These are phyloP conservation scores for Barbarea vulgaris DNA, from an alignment of 345 rosid genomes.

Conservation along the genomic window DNA sequence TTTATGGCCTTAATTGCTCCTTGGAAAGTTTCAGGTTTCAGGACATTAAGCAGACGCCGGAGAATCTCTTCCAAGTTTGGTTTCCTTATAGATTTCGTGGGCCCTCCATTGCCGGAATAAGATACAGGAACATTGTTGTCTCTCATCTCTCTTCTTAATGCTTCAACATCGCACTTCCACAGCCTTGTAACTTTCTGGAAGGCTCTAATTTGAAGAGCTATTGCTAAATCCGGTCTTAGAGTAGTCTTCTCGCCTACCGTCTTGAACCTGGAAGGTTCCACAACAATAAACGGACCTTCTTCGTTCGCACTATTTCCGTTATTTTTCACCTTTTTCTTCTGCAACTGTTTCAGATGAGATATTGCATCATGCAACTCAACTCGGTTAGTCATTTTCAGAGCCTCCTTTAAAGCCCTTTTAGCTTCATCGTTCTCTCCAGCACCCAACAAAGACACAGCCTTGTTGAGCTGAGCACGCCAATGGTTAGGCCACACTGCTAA, in stretches of 20 bases:
- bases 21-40: constrained; percentile 91
- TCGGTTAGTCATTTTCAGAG: constrained; percentile 90
- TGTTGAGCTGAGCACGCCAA: constrained; percentile 97
- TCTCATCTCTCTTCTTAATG: constrained; percentile 76
- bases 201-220: constrained; percentile 75
- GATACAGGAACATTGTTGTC: constrained; percentile 77
- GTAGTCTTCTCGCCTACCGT: constrained; percentile 69
- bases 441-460: constrained; percentile 87
- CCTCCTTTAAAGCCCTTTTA: constrained; percentile 85
- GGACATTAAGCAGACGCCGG: constrained; percentile 60
- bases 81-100: constrained; percentile 84
- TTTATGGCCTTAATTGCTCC: constrained; percentile 93
- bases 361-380: constrained; percentile 90
- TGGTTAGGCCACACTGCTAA: constrained; percentile 91
- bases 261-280: constrained; percentile 79
- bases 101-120: constrained; percentile 75
- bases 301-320: constrained; percentile 53
- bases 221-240: constrained; percentile 65
- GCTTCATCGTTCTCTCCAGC: constrained; percentile 96
- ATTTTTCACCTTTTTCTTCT: constrained; percentile 70
- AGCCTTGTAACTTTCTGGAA: constrained; percentile 90
- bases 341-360: constrained; percentile 82
- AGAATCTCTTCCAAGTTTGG: constrained; percentile 84
- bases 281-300: constrained; percentile 66
- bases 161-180: constrained; percentile 78